Evolutionary conservation across 768 basidiomycete species (phyloP).

Genomic region (Rhodotorula taiwanensis): DNA sequence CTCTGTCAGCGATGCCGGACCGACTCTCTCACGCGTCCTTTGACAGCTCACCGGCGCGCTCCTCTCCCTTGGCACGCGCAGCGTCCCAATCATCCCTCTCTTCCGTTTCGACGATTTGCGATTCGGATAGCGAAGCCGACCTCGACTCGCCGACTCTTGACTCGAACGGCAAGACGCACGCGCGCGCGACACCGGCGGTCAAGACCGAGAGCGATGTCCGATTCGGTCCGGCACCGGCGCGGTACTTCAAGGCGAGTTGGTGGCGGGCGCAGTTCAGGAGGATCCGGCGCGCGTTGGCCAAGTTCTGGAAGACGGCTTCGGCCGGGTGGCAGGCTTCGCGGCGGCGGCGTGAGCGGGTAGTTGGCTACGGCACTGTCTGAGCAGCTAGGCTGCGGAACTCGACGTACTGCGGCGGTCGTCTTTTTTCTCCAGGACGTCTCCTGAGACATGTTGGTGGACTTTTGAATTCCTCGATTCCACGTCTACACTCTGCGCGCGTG

Average conservation of each 20-base stretch:
- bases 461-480: too few relatives aligned
- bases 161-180: background rate
- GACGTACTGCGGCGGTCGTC: too few relatives aligned
- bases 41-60: background rate
- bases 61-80: background rate
- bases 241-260: conserved; percentile 12
- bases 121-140: too few relatives aligned
- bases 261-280: background rate
- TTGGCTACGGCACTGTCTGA: background rate
- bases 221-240: conserved; percentile 11
- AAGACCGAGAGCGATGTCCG: conserved; percentile 19
- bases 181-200: background rate
- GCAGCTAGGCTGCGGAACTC: too few relatives aligned
- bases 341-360: too few relatives aligned
- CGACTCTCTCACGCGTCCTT: too few relatives aligned
- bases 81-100: background rate
- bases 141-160: too few relatives aligned
- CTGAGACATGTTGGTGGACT: too few relatives aligned
- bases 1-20: background rate
- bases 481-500: too few relatives aligned
- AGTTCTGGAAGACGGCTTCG: conserved; percentile 1
- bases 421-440: too few relatives aligned
- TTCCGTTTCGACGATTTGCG: background rate
- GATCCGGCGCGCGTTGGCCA: background rate
- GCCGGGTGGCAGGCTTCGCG: background rate